Evolutionary conservation across 306 rosid genomes (phyloP), one percentile per base, ranked within the genome.

Genomic region (Herpetospermum pedunculosum): DNA sequence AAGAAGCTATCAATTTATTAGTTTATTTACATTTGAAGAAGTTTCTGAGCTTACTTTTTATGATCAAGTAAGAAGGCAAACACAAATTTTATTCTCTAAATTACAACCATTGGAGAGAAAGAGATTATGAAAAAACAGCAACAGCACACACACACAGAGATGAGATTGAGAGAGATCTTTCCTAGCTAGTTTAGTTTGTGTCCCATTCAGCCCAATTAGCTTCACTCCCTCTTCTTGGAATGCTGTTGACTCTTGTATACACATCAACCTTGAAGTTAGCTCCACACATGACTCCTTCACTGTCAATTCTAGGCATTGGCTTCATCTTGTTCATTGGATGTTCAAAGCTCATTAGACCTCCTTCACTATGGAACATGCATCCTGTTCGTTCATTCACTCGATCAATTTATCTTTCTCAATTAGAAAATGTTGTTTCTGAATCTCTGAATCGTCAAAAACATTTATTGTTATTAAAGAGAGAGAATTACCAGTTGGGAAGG

Each of bases 221-320:
- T 78, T 83, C 86, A 75, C 99, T 95, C 37, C 99, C 99, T 2
- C 82, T 90, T 1, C 99, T 79, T 9, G 99, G 99, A 70, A 95
- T 88, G 81, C 97, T 95, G 80, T 95, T 95, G 59, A 95, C 71
- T 48, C 97, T 85, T 5, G 89, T 14, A 18, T 10, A 95, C 62
- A 82, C 87, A 75, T 95, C 99, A 13, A 95, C 99, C 72, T 87
- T 95, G 83, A 95, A 95, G 74, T 84, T 78, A 52, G 99, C 97
- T 70, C 99, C 99, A 85, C 99, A 95, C 89, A 91, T 80, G 28
- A 72, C 90, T 6, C 99, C 99, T 78, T 95, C 97, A 77, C 99
- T 91, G 26, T 95, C 99, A 29, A 89, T 8, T 77, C 97, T 87
- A 0, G 96, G 99, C 99, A 95, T 91, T 74, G 99, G 88, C 79